Percentiles rank a stretch among this genome's conserved stretches.
phyloP scores from a whole-genome alignment of 306 rosid species.

The Dalbergia cultrata region DNA sequence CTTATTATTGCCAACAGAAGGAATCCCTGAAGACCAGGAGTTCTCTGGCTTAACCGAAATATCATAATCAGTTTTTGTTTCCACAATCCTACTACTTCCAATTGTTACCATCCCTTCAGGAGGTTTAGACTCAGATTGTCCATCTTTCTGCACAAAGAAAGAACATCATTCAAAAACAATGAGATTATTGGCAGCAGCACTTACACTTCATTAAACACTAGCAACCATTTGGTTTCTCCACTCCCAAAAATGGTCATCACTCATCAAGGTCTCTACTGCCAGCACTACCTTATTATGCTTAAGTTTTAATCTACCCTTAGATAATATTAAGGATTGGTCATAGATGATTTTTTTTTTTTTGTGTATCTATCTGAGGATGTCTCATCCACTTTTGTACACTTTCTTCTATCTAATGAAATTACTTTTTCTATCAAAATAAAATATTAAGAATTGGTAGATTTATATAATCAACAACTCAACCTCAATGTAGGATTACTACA shows the following conservation, averaged over 20 bases:
- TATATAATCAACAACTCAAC: slow-evolving; percentile 32
- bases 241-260: background rate
- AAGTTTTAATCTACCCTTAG: slow-evolving; percentile 19
- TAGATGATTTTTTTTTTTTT: no score
- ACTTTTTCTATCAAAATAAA: no score
- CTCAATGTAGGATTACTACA: slow-evolving; percentile 16
- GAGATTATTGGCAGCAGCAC: slow-evolving; percentile 9
- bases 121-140: slow-evolving; percentile 44
- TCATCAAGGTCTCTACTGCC: background rate
- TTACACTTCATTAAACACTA: background rate
- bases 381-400: no score
- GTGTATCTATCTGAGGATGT: no score
- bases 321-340: background rate
- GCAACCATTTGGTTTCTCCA: background rate
- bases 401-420: no score
- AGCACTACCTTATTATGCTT: slow-evolving; percentile 6
- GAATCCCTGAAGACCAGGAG: slow-evolving; percentile 42
- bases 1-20: slow-evolving; percentile 50
- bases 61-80: slow-evolving; percentile 49
- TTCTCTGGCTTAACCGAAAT: slow-evolving; percentile 51
- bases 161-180: slow-evolving; percentile 18
- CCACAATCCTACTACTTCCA: slow-evolving; percentile 46
- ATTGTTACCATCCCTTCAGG: slow-evolving; percentile 48
- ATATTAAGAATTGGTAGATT: background rate
- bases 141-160: slow-evolving; percentile 64